Evolutionary conservation across 1,284 basidiomycete genomes (phyloP), one percentile per base, ranked within the genome.

Genomic region (Ceratobasidium sp.): DNA sequence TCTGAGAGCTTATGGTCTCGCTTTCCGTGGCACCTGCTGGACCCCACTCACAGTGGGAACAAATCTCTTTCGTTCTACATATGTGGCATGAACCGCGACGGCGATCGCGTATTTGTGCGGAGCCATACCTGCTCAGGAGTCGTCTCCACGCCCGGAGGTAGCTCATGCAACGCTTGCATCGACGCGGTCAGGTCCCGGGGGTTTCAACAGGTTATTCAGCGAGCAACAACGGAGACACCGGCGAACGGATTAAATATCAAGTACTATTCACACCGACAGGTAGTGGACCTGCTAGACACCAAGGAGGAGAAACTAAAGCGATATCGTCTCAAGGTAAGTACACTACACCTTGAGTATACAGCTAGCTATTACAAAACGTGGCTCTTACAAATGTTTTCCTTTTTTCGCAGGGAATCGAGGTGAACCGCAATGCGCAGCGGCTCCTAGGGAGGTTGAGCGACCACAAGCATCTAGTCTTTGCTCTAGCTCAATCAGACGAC

Each of bases 11-110:
- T 57, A 9, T 57, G 54, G 54, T 6, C 7, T 9, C 13, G 38
- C 38, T 62, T 28, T 28, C 61, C 61, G 38, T 62, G 61, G 61
- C 61, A 62, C 15, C 20, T 62, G n/a, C 61, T 28, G 9, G 61
- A 62, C 38, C n/a, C 20, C 9, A 9, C 33, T 38, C n/a, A 40
- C 61, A 28, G 15, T 38, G 38, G 7, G 15, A 33, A 40, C 38
- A 28, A 17, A n/a, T n/a, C n/a, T n/a, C n/a, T n/a, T n/a, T n/a
- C 61, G 15, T 62, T 62, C n/a, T 40, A 40, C 38, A 38, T 62
- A 28, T 62, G 61, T 9, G 26, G n/a, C 26, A 62, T 62, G 9
- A 40, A 62, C 38, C 61, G 23, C 20, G 38, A 3, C 7, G n/a
- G 61, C 15, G 9, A 62, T 7, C 4, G 4, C 26, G 23, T 62